Base-by-base conservation (phyloP, 805 yeast species). In the Wickerhamiella qilinensis region DNA sequence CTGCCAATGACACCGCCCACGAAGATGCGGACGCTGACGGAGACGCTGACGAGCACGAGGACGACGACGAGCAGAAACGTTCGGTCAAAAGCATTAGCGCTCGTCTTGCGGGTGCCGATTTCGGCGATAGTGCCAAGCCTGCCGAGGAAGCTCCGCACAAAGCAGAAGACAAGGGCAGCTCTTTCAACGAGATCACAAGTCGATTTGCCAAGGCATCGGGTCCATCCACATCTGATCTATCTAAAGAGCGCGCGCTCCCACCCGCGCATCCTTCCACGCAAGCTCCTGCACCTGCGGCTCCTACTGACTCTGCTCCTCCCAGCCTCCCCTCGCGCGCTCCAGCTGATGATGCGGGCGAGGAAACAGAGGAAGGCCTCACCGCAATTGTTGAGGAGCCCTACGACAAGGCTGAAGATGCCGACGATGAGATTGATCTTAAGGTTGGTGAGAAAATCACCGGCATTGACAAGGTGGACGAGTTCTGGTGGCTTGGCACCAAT, bases 401-500 rank as follows among this genome's bases (percentile, higher is more conserved):
- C 56, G 91, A 79, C 43, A 77, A 78, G 47, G 76, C 65, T 46
- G 72, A 74, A 50, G 83, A 73, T 43, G 93, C 79, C 50, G 86
- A 77, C 39, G 77, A 80, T 49, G 93, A 81, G 55, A 71, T 81
- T 37, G 66, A 66, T 0, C 70, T 81, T 35, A 61, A 46, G 16
- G 86, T 76, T 48, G 85, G 81, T 38, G 91, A 81, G 46, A 46
- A 54, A 27, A 71, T 81, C 43, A 59, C 67, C n/a, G 73, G 73
- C 20, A 75, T 82, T 44, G 79, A 77, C 43, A 68, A 73, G 48
- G 70, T 74, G 14, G 85, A 77, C 51, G 80, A 74, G 41, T 85
- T 76, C 47, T 81, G 88, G 88, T 91, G 97, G 97, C 64, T 79
- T 39, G 98, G 98, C 37, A 75, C 72, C 45, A 69, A 81, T 50